These are phyloP conservation scores for Cystobasidiopsis lactophilus DNA, from an alignment of 768 basidiomycete genomes.

Conservation along the genomic window DNA sequence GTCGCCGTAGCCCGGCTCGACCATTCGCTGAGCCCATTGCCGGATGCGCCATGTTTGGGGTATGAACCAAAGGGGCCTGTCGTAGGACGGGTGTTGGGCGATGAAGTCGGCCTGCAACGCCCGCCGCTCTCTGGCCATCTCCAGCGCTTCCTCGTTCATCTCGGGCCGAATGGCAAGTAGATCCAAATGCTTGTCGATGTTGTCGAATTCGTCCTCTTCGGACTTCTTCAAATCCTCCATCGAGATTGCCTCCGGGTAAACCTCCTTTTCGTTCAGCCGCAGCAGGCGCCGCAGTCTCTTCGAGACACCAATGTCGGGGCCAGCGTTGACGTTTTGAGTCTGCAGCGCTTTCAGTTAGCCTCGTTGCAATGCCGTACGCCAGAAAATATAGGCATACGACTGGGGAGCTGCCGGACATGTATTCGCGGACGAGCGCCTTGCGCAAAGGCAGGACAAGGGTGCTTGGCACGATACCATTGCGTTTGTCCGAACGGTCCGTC, in stretches of 20 bases:
- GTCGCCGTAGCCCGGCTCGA: constrained; percentile 49
- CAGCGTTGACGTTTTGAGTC: too few species aligned
- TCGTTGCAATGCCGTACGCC: too few species aligned
- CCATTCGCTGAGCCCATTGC: constrained; percentile 54
- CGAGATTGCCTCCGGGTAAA: too few species aligned
- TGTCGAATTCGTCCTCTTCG: background rate
- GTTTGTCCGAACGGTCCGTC: constrained; percentile 21
- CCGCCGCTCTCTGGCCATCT: constrained; percentile 44
- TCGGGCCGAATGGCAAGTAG: too few species aligned
- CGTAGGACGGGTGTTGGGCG: constrained; percentile 64
- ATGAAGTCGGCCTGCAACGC: constrained; percentile 73
- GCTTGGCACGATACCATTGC: constrained; percentile 47
- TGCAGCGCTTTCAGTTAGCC: too few species aligned
- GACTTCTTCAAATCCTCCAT: too few species aligned
- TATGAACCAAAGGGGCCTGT: constrained; percentile 74
- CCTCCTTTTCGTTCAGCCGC: too few species aligned
- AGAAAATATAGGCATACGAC: background rate
- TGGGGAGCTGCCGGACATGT: background rate
- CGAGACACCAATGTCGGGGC: too few species aligned
- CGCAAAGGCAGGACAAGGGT: constrained; percentile 58
- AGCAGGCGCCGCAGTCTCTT: too few species aligned
- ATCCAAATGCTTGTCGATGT: background rate
- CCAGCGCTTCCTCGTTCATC: constrained; percentile 18
- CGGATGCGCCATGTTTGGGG: constrained; percentile 55
- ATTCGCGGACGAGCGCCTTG: constrained; percentile 41